Percentiles rank a stretch among this genome's conserved stretches.
These are phyloP conservation scores for Hypoxylon perforatum DNA, from an alignment of 495 filamentous ascomycete genomes.

Conservation along the genomic window DNA sequence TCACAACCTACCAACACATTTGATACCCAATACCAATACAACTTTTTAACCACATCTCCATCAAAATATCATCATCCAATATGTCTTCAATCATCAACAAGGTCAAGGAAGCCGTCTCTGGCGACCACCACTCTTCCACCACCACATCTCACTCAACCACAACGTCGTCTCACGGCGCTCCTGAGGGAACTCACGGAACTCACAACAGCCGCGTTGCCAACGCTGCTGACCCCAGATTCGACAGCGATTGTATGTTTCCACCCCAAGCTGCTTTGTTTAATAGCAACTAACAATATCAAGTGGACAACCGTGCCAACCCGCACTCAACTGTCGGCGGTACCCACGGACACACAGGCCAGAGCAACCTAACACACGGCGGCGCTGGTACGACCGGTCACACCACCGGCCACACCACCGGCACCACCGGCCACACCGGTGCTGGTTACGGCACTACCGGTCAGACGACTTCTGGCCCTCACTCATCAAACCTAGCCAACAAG, in stretches of 20 bases:
- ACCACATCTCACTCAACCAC: constrained; percentile 19
- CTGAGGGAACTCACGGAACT: constrained; percentile 57
- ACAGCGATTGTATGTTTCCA: constrained; percentile 52
- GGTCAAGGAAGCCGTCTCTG: constrained; percentile 74
- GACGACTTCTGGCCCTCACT: constrained; percentile 61
- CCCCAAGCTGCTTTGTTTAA: constrained; percentile 18
- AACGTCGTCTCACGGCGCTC: constrained; percentile 38
- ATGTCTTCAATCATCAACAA: constrained; percentile 80
- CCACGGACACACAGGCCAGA: constrained; percentile 39
- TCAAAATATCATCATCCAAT: constrained; percentile 43
- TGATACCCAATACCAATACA: constrained; percentile 12
- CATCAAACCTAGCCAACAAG: constrained; percentile 66
- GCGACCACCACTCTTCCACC: constrained; percentile 50
- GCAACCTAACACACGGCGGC: constrained; percentile 37
- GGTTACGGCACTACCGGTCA: constrained; percentile 23
- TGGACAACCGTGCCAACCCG: constrained; percentile 41
- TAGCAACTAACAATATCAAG: constrained; percentile 1
- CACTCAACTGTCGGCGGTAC: constrained; percentile 44
- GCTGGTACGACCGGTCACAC: constrained; percentile 30
- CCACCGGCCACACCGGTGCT: constrained; percentile 31
- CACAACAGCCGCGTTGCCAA: constrained; percentile 56
- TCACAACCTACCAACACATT: constrained; percentile 21
- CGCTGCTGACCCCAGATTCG: constrained; percentile 61
- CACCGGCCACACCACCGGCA: constrained; percentile 39
- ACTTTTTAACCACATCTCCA: background rate